These are phyloP conservation scores for Luvunga scandens DNA, from an alignment of 345 rosid species.

Conservation along the genomic window DNA sequence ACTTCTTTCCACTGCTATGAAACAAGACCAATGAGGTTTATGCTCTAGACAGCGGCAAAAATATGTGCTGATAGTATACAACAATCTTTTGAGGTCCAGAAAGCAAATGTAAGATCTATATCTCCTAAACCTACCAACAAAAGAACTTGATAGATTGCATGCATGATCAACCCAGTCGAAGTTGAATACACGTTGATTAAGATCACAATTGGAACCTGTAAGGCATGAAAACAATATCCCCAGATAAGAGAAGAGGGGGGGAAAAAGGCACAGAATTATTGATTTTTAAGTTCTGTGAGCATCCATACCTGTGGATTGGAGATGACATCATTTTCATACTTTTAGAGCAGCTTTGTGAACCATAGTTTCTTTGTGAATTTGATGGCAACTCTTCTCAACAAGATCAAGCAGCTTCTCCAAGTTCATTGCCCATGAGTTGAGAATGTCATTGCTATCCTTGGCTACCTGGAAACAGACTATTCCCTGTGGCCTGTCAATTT, in stretches of 20 bases:
- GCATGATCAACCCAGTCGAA: slow-evolving; percentile 1
- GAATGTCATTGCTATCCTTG: slow-evolving; percentile 88
- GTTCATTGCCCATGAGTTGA: slow-evolving; percentile 84
- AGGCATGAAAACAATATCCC: not conserved
- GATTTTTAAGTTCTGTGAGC: not conserved
- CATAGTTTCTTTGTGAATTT: slow-evolving; percentile 95
- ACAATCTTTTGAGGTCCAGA: slow-evolving; percentile 23
- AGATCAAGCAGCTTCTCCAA: slow-evolving; percentile 97
- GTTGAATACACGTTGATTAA: not conserved
- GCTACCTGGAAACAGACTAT: slow-evolving; percentile 72
- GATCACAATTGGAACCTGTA: slow-evolving; percentile 12
- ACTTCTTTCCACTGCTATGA: slow-evolving; percentile 29
- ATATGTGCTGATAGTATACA: slow-evolving; percentile 31
- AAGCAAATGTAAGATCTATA: slow-evolving; percentile 15
- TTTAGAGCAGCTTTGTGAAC: slow-evolving; percentile 77
- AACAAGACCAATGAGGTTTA: slow-evolving; percentile 12
- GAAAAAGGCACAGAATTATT: too few species aligned
- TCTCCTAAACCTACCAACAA: slow-evolving; percentile 10
- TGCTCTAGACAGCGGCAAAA: slow-evolving; percentile 19
- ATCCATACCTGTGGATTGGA: slow-evolving; percentile 16
- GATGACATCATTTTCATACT: slow-evolving; percentile 37
- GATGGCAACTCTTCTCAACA: slow-evolving; percentile 94
- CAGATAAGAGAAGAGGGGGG: not conserved
- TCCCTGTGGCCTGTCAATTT: slow-evolving; percentile 87
- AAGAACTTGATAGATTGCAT: slow-evolving; percentile 11